Evolutionary conservation across 306 rosid species (phyloP), one percentile per base, ranked within the genome.

Genomic region (Vigna nakashimae): DNA sequence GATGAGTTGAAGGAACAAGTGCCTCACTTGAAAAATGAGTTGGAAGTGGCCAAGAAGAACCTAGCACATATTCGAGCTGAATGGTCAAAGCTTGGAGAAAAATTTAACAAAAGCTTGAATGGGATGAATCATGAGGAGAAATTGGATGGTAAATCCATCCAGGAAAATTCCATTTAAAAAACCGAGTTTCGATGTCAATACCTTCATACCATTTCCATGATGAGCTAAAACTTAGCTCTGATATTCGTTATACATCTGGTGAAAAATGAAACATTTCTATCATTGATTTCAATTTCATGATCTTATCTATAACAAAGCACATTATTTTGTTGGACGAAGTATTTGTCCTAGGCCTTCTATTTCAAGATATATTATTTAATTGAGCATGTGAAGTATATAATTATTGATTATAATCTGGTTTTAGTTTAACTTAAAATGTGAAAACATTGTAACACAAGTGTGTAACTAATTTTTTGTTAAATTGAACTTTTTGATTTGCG

Each of bases 1-100:
- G 87, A 83, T 80, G 85, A 80, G 76, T 83, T 86, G 87, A 82
- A 77, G 74, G 81, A 73, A n/a, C 87, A 80, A 73, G 73, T 77
- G 46, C 85, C 89, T 22, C 52, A 55, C 30, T 73, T 83, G 79
- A 86, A 73, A 68, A 67, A 79, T 32, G 85, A 83, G 59, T 48
- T 74, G 60, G 83, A 86, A 80, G 65, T 46, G 74, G 89, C 89
- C 56, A 86, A 83, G 85, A 86, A 80, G 80, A 55, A 65, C n/a
- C 89, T 80, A 60, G 73, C 76, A 55, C 65, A 49, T 62, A 68
- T 83, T 60, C 62, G 36, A 69, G 69, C 45, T 63, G 79, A 83
- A 58, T 86, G 87, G 89, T 79, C 80, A 80, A 83, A 79, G 66
- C 89, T 86, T 60, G 83, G 83, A 72, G 83, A 80, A 49, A 86